Evolutionary conservation across 2,329 filamentous ascomycete species (phyloP).

Genomic region (Cercospora zeina): DNA sequence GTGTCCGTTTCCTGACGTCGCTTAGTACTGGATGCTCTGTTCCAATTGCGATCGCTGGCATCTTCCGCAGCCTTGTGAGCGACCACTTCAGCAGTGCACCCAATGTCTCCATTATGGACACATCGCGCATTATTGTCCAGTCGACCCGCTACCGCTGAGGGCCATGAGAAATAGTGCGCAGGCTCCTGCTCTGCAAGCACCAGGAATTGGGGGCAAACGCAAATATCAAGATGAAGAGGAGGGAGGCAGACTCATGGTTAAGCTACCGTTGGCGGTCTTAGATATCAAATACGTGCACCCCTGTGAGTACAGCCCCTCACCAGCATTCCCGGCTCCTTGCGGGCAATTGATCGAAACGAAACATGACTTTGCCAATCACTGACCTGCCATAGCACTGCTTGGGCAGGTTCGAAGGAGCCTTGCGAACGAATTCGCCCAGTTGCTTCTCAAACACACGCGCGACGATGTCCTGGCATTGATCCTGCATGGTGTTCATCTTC

Average conservation of each 20-base stretch:
- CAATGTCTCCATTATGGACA: conserved; percentile 30
- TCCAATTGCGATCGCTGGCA: conserved; percentile 36
- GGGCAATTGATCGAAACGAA: no score
- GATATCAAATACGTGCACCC: conserved; percentile 14
- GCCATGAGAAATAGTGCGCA: not conserved
- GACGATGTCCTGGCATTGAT: conserved; percentile 9
- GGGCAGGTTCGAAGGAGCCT: not conserved
- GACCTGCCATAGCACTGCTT: not conserved
- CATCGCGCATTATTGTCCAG: conserved; percentile 30
- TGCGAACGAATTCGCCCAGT: not conserved
- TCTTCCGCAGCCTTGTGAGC: conserved; percentile 29
- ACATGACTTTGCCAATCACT: not conserved
- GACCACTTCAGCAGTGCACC: conserved; percentile 20
- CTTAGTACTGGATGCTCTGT: conserved; percentile 28
- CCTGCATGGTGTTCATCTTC: not conserved
- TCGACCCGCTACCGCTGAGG: conserved; percentile 16
- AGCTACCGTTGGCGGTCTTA: conserved; percentile 1
- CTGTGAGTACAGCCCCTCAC: not conserved
- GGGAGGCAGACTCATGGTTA: conserved; percentile 1
- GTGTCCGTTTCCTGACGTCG: conserved; percentile 12
- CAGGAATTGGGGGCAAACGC: not conserved
- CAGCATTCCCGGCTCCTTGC: not conserved
- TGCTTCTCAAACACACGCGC: conserved; percentile 1
- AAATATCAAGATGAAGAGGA: not conserved
- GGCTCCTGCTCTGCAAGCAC: not conserved